Evolutionary conservation across 805 yeast species (phyloP), one percentile per base, ranked within the genome.

Genomic region (Candida krabiensis): DNA sequence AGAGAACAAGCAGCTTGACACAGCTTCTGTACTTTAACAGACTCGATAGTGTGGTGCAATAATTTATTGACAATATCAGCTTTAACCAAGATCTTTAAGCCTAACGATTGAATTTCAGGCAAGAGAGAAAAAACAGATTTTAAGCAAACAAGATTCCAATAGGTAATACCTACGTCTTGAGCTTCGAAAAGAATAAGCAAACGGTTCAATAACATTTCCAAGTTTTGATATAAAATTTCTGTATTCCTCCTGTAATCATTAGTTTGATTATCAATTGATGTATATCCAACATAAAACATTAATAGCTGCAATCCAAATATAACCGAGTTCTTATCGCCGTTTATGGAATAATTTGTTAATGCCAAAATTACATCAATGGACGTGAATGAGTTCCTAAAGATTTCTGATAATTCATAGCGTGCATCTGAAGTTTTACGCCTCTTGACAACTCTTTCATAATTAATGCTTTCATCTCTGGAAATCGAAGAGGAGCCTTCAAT

Each of bases 21-120:
- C 4, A 60, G 40, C 2, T 38, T 37, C 9, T 46, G 52, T 17
- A 56, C 55, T 30, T 69, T 72, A 18, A 74, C 34, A 36, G 62
- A 49, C 13, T 66, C 69, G 4, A 73, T 47, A 15, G 67, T 43
- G 21, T 64, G 47, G 31, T 66, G 69, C 25, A 70, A 32, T 4
- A 65, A 24, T 34, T 56, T 67, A 21, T 48, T 50, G 7, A 61
- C 28, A 19, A 46, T 13, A 14, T 28, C 32, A 4, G 27, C 15
- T 12, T 36, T 30, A 12, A 40, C 31, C 6, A 5, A n/a, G n/a
- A 18, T 19, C 4, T 14, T 24, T 3, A 9, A 14, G 2, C 23
- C 24, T 9, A n/a, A 16, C 12, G 18, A 12, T 6, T 25, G 7
- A 1, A 39, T 14, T 19, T 33, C 44, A 7, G 26, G 15, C 14